phyloP scores from a whole-genome alignment of 495 filamentous ascomycete genomes.

The Annulohypoxylon maeteangense region DNA sequence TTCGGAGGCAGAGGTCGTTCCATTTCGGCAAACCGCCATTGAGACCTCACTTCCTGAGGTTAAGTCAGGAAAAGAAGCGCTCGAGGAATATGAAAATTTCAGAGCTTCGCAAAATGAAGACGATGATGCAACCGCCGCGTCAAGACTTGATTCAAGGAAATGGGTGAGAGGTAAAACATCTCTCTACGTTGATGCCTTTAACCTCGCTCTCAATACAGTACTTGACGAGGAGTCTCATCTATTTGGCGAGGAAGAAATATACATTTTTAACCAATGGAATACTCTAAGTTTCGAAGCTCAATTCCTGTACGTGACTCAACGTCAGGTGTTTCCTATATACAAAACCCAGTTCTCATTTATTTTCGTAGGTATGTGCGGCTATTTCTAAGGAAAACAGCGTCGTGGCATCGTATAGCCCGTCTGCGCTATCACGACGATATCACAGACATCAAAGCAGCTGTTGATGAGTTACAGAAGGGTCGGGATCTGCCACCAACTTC shows the following conservation, averaged over 20 bases:
- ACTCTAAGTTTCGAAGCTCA: slow-evolving; percentile 84
- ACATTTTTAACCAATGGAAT: slow-evolving; percentile 81
- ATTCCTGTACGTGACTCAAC: slow-evolving; percentile 73
- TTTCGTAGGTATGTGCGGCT: slow-evolving; percentile 80
- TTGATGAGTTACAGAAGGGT: slow-evolving; percentile 64
- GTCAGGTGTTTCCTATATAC: not conserved
- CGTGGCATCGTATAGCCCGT: slow-evolving; percentile 86
- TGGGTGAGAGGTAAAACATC: slow-evolving; percentile 73
- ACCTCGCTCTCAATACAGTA: slow-evolving; percentile 89
- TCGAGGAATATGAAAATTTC: slow-evolving; percentile 79
- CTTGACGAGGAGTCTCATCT: slow-evolving; percentile 89
- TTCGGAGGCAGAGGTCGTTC: slow-evolving; percentile 47
- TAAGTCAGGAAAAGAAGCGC: slow-evolving; percentile 73
- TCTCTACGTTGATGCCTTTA: slow-evolving; percentile 98
- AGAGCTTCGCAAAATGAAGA: slow-evolving; percentile 59
- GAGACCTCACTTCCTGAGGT: slow-evolving; percentile 79
- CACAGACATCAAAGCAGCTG: slow-evolving; percentile 72
- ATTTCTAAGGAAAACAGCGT: slow-evolving; percentile 93
- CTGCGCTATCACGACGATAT: slow-evolving; percentile 87
- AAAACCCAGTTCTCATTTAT: slow-evolving; percentile 3
- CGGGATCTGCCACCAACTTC: slow-evolving; percentile 26
- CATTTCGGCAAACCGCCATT: slow-evolving; percentile 71
- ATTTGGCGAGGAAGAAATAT: slow-evolving; percentile 82
- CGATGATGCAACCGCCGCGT: slow-evolving; percentile 49
- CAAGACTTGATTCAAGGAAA: slow-evolving; percentile 50